Evolutionary conservation across 2,329 filamentous ascomycete species (phyloP), one percentile per base, ranked within the genome.

Genomic region (Rasamsonia emersonii): DNA sequence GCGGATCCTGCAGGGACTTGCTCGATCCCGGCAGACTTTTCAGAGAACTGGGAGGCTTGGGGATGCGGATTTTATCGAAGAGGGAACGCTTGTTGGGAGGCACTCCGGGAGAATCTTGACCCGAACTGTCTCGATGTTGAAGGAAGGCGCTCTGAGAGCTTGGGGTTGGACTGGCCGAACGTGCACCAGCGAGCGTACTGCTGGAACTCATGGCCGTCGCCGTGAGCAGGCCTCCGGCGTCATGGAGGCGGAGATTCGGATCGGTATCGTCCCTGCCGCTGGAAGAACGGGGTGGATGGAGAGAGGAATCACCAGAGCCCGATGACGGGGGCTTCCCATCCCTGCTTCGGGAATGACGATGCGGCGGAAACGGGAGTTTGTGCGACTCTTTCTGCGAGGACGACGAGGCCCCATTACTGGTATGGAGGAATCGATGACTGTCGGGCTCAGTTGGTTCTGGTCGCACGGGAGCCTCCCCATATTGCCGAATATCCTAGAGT

Each of bases 131-230:
- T 35, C 44, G 62, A 49, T 59, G 69, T 50, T 54, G 68, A 53
- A 59, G 73, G 58, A 64, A 63, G 14, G 65, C 70, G 50, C 80
- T 85, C 45, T 73, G 73, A 24, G 73, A 67, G 56, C 84, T 91
- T 5, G 86, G 82, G 1, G 85, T 84, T 16, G 88, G 86, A 57
- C 88, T 93, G 39, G 82, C 75, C 9, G 84, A 78, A 43, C 86
- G 79, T 44, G 64, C 71, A n/a, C 39, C 36, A 53, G 68, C 59
- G 20, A 73, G 56, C 14, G 57, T 65, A 5, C 62, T 62, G 9
- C 62, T 19, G 8, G 35, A 39, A 29, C 40, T 44, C 32, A 38
- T 37, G 16, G 41, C 39, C 13, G 42, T 39, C 14, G 38, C 35
- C 23, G 34, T 18, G 21, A 42, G 24, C n/a, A 39, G 25, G 8